Base-by-base conservation (phyloP, 805 yeast species). In the Hemisphaericaspora nanyangensis region DNA sequence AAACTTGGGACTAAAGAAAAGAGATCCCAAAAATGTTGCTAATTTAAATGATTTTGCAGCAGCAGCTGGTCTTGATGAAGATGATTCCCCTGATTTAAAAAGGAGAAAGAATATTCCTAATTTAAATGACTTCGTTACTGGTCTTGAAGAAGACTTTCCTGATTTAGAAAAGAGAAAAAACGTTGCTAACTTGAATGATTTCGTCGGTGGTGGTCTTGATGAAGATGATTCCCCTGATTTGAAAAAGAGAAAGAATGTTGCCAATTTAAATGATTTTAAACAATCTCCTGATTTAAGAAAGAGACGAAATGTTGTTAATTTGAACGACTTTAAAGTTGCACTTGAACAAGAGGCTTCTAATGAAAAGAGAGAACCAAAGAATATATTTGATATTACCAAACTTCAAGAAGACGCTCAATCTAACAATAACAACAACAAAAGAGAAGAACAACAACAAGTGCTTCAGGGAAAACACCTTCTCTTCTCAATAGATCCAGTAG, bases 11-110 rank as follows among this genome's bases (percentile, higher is more conserved):
- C n/a, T n/a, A n/a, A n/a, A n/a, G 7, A 45, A 52, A 34, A 43
- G 56, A 27, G 57, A 50, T n/a, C n/a, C n/a, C n/a, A 50, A 45
- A 35, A 50, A 52, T 40, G 40, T 54, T 32, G 47, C 43, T 6
- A 29, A 44, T 7, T 44, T 54, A 16, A 42, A 45, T 5, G 38
- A 42, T 1, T 39, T 51, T 22, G 44, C 40, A 12, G 11, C 11
- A 8, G 26, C 3, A 5, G 26, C 11, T 22, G n/a, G n/a, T n/a
- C n/a, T n/a, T n/a, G n/a, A n/a, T n/a, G 40, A 37, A 18, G 35
- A 20, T 19, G 18, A 44, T 26, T 31, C 29, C n/a, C 24, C 19
- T 12, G 18, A 26, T 6, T 8, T 17, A 10, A 17, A 27, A 2
- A 38, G 34, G 29, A 20, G 42, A 12, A 43, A 43, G 35, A 39